phyloP scores from a whole-genome alignment of 495 filamentous ascomycete genomes.

The Aspergillus conjunctus region DNA sequence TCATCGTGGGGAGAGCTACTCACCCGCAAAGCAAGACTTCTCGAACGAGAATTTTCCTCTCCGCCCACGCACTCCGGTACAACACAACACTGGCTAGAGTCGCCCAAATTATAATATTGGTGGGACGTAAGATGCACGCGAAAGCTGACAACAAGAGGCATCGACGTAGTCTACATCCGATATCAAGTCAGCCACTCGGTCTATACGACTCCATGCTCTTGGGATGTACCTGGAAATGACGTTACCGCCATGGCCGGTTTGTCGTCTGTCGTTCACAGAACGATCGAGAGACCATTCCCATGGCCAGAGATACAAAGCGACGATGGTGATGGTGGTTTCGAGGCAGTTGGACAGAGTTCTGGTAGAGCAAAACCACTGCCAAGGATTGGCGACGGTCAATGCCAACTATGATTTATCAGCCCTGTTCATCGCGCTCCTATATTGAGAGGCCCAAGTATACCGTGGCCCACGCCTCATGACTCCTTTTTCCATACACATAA shows the following conservation, averaged over 20 bases:
- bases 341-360: slow-evolving; percentile 92
- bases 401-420: slow-evolving; percentile 43
- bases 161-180: slow-evolving; percentile 52
- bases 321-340: slow-evolving; percentile 82
- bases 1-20: slow-evolving; percentile 26
- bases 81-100: slow-evolving; percentile 52
- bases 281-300: slow-evolving; percentile 62
- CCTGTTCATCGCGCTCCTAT: not conserved
- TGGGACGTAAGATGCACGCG: slow-evolving; percentile 87
- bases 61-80: slow-evolving; percentile 38
- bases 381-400: slow-evolving; percentile 79
- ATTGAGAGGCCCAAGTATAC: slow-evolving; percentile 48
- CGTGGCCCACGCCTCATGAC: slow-evolving; percentile 65
- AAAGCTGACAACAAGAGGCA: slow-evolving; percentile 76
- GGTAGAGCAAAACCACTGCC: slow-evolving; percentile 96
- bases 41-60: slow-evolving; percentile 57
- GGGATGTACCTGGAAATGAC: not conserved
- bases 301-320: slow-evolving; percentile 83
- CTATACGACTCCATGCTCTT: slow-evolving; percentile 11
- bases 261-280: not conserved
- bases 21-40: slow-evolving; percentile 71
- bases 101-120: slow-evolving; percentile 86
- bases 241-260: not conserved
- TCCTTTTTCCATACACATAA: slow-evolving; percentile 67
- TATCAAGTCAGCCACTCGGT: not conserved